Evolutionary conservation across 2,329 filamentous ascomycete species (phyloP).

Genomic region (Exserohilum rostratum): DNA sequence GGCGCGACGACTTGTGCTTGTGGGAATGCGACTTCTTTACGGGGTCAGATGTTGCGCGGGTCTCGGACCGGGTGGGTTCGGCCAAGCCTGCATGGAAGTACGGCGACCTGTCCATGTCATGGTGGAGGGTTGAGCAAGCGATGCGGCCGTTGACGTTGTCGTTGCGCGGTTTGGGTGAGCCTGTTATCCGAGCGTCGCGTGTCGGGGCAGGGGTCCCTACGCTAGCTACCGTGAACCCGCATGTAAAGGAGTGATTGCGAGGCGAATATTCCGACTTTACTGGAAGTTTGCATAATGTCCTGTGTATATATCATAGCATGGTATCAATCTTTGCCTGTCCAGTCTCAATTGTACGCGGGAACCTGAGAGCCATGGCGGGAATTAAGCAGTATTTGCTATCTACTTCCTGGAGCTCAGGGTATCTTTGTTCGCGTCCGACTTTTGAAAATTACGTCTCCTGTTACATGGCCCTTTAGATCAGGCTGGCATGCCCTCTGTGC

Average conservation of each 20-base stretch:
- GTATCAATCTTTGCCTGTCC: background rate
- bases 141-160: conserved; percentile 5
- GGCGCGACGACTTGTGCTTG: conserved; percentile 37
- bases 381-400: conserved; percentile 4
- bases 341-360: background rate
- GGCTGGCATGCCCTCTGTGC: background rate
- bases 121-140: conserved; percentile 19
- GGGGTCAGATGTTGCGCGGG: conserved; percentile 37
- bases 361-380: background rate
- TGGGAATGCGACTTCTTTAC: conserved; percentile 38
- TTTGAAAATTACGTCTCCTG: background rate
- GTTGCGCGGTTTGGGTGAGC: conserved; percentile 8
- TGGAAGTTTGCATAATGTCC: background rate
- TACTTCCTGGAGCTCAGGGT: conserved; percentile 7
- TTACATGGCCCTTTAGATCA: background rate
- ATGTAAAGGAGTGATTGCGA: conserved; percentile 7
- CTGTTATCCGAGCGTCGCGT: conserved; percentile 10
- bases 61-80: conserved; percentile 11
- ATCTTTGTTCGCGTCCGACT: conserved; percentile 9
- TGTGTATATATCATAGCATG: background rate
- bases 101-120: conserved; percentile 31
- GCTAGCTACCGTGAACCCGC: conserved; percentile 6
- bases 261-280: background rate
- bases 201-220: conserved; percentile 15
- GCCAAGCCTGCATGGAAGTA: conserved; percentile 25